Evolutionary conservation across 2,329 filamentous ascomycete species (phyloP), one percentile per base, ranked within the genome.

Genomic region (Ploettnerulaceae sp.): DNA sequence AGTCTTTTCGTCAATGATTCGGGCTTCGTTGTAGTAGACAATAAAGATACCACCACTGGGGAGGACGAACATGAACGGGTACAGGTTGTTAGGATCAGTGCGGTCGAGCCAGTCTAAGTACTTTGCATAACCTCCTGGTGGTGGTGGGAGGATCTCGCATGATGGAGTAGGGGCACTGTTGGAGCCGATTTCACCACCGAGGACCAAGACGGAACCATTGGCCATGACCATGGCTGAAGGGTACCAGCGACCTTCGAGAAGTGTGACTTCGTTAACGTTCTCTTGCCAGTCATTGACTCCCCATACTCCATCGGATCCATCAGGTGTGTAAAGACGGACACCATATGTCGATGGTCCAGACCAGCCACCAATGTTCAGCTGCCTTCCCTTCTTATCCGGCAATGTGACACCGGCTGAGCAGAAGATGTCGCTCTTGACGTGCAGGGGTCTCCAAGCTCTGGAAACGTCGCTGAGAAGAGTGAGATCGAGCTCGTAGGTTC

Each of bases 331-430:
- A 14, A 83, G 64, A 21, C 80, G 74, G 35, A 85, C 69, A 32
- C 82, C 80, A 45, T 74, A 78, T 3, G 78, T 77, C 0, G 79
- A 80, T 31, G 76, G 71, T 4, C 73, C 71, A 8, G 80, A 77
- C 82, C 82, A 85, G 12, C 82, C 80, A 37, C 82, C 81, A 35
- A 84, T 67, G 42, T 77, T 82, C 55, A 86, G 69, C 60, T 82
- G 77, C 11, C 82, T 73, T 2, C 76, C 82, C 25, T 69, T 79
- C 57, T 78, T 79, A 59, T 85, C 80, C 0, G 81, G 81, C 17
- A 86, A 70, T 1, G 76, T 79, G 3, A 84, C 61, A 15, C 77
- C 75, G 6, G 76, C 81, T 26, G 81, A 73, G 60, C 82, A 86
- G 64, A 86, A 86, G 11, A 85, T 71, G 53, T 86, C 82, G 0